Percentiles rank a stretch among this genome's conserved stretches.
Evolutionary conservation across 2,329 filamentous ascomycete species (phyloP).

Genomic region (Fonsecaea pedrosoi): DNA sequence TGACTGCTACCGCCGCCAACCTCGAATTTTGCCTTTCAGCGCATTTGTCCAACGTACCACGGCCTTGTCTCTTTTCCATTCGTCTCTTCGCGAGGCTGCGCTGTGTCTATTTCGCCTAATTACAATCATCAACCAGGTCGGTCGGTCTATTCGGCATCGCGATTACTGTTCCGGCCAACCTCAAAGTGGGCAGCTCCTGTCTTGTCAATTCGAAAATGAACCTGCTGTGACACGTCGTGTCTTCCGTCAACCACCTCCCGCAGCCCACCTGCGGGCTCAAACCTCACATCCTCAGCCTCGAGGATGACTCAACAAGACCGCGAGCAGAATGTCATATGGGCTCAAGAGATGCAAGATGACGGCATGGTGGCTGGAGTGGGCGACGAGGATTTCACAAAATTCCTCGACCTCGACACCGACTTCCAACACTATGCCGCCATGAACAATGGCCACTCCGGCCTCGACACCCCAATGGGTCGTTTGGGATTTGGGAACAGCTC

Average conservation of each 20-base stretch:
- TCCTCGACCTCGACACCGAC: slow-evolving; percentile 57
- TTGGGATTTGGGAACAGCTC: slow-evolving; percentile 45
- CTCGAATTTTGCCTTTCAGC: slow-evolving; percentile 29
- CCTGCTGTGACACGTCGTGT: slow-evolving; percentile 30
- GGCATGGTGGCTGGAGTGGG: slow-evolving; percentile 48
- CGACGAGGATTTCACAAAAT: slow-evolving; percentile 58
- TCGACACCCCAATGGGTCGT: slow-evolving; percentile 48
- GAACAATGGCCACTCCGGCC: slow-evolving; percentile 48
- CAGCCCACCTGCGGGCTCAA: slow-evolving; percentile 39
- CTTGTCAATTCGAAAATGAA: slow-evolving; percentile 23
- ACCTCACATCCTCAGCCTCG: slow-evolving; percentile 12
- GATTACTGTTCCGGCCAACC: slow-evolving; percentile 1
- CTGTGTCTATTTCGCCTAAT: neutral
- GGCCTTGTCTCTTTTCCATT: slow-evolving; percentile 22
- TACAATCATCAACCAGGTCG: neutral
- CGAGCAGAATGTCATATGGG: slow-evolving; percentile 45
- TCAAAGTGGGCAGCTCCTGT: slow-evolving; percentile 7
- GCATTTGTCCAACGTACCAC: slow-evolving; percentile 2
- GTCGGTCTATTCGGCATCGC: neutral
- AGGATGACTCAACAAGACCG: slow-evolving; percentile 40
- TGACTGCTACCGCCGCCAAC: slow-evolving; percentile 23
- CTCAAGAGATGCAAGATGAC: slow-evolving; percentile 49
- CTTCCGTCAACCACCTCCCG: slow-evolving; percentile 25
- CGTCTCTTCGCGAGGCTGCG: slow-evolving; percentile 28
- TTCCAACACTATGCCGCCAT: slow-evolving; percentile 51